phyloP scores from a whole-genome alignment of 208 protist genomes.

The Trypanosoma theileri region DNA sequence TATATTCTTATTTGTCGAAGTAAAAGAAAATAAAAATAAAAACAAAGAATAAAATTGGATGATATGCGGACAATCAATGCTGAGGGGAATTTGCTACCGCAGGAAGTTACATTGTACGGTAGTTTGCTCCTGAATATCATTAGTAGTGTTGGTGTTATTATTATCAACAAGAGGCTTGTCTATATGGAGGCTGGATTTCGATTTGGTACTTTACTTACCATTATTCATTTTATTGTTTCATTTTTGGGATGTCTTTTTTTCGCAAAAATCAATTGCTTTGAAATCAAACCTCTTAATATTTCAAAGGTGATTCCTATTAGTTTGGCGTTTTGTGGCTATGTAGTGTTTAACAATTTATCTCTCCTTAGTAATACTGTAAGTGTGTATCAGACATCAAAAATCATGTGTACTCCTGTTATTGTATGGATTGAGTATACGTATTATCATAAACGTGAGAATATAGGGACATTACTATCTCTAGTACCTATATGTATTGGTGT shows the following conservation, averaged over 20 bases:
- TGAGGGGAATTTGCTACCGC: neutral
- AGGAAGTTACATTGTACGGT: conserved; percentile 1
- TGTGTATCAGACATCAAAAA: conserved; percentile 87
- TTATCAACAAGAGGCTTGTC: conserved; percentile 72
- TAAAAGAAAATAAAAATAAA: neutral
- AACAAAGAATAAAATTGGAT: neutral
- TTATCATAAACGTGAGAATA: conserved; percentile 52
- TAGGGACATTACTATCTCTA: conserved; percentile 53
- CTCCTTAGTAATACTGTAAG: conserved; percentile 78
- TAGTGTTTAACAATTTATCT: conserved; percentile 90
- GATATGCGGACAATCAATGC: neutral
- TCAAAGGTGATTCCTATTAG: conserved; percentile 57
- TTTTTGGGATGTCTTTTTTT: conserved; percentile 66
- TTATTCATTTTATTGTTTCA: conserved; percentile 74
- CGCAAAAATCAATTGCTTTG: conserved; percentile 34
- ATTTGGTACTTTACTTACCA: conserved; percentile 66
- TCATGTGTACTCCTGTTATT: conserved; percentile 82
- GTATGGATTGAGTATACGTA: conserved; percentile 54
- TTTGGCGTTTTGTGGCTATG: conserved; percentile 80
- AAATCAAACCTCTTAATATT: conserved; percentile 39
- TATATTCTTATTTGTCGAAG: neutral
- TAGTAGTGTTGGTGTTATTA: conserved; percentile 73
- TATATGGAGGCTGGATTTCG: conserved; percentile 56
- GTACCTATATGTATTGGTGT: conserved; percentile 79
- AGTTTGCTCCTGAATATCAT: conserved; percentile 69